Base-by-base conservation (phyloP, 805 yeast species). In the Candida schatavii region DNA sequence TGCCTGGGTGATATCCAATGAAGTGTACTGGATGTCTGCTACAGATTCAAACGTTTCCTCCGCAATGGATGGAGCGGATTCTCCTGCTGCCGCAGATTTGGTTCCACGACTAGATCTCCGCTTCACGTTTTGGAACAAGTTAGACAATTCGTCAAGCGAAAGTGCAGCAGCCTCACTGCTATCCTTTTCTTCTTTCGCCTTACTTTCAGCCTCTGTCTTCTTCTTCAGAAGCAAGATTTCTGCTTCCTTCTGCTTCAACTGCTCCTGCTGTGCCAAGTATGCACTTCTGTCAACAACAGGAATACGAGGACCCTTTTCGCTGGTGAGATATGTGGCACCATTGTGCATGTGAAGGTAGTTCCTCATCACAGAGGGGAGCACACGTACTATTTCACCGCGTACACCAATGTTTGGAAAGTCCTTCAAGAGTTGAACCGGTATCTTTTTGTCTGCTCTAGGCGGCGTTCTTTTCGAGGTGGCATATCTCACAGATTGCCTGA, bases 361-460 rank as follows among this genome's bases (percentile, higher is more conserved):
- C 56, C 91, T 78, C 96, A 89, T 89, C 47, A 78, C 70, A 18
- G 88, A 85, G 23, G 96, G 89, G 47, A 79, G 74, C 15, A 89
- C 96, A 27, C 75, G 68, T 22, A 84, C 72, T 34, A 89, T 73
- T 65, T 89, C 84, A 27, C 97, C 97, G 46, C 66, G 68, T 18
- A 66, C 66, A 17, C 95, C 95, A 42, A 83, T 62, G 11, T 74
- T 74, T 23, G 80, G 77, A 55, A 79, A 74, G 54, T 86, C 86
- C 53, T 70, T 75, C 45, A 87, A 69, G n/a, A 88, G 68, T 66
- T 89, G 97, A 11, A 89, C 89, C 28, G 75, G 68, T 39, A 87
- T 79, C 51, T 77, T 75, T 47, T 75, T 68, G 33, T 65, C 41
- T n/a, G 41, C 31, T 26, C 41, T 32, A n/a, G 34, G 23, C 14